Base-by-base conservation (phyloP, 345 rosid genomes). In the Isatis tinctoria region DNA sequence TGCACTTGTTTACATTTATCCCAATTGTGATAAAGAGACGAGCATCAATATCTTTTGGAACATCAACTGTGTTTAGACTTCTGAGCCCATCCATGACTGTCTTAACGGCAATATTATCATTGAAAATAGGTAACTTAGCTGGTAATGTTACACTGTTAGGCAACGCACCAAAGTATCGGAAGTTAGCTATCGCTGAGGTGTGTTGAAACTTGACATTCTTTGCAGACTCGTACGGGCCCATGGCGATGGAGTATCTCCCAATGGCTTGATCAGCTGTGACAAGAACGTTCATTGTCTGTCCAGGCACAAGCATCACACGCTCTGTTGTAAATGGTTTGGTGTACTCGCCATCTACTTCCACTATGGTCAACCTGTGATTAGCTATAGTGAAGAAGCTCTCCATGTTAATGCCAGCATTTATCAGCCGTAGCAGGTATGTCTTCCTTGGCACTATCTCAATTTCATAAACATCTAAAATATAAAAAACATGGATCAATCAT, bases 281-380 rank as follows among this genome's bases (percentile, higher is more conserved):
- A 4, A 92, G 91, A 60, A 92, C 88, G 65, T 83, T 90, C 81
- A 90, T 84, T 4, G 98, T 92, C 83, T 92, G 98, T 32, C 97
- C 98, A 1, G 96, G 96, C 60, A 87, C 96, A 13, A 92, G 83
- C 98, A 92, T 92, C 73, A 92, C 88, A 1, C 74, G 83, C 65
- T 83, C 85, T 2, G 91, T 87, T 43, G 81, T 53, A 77, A 84
- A 90, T 18, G 91, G 90, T 79, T 92, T 87, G 10, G 91, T 87
- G 89, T 90, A 92, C 64, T 85, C 91, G 10, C 87, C 93, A 79
- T 92, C 96, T 6, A 85, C 93, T 82, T 92, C 98, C 35, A 92
- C 93, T 12, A 92, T 79, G 32, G 86, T 88, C 68, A 92, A 41
- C 37, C 54, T 88, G 92, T 92, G 98, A 71, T 85, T 81, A 33